Evolutionary conservation across 2,329 filamentous ascomycete species (phyloP).

Genomic region (Trichoderma sp.): DNA sequence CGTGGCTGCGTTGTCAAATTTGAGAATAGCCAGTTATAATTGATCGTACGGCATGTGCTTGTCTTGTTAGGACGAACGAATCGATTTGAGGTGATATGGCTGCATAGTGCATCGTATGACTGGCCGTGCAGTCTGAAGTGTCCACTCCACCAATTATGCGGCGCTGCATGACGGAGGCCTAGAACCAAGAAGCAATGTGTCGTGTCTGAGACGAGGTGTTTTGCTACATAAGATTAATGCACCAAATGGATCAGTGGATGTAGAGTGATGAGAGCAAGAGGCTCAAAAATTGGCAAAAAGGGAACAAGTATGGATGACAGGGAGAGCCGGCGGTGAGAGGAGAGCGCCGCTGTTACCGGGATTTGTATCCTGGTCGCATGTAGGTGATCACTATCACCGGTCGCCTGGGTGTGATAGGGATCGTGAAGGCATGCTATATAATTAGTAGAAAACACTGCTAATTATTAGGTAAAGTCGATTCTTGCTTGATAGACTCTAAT

Average conservation of each 20-base stretch:
- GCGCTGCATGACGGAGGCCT: not conserved
- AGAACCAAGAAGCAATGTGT: conserved; percentile 7
- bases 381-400: not conserved
- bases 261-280: not conserved
- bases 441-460: not conserved
- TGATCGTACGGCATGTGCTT: not conserved
- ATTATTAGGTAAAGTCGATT: not conserved
- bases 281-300: not conserved
- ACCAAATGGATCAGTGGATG: not conserved
- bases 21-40: not conserved
- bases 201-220: not conserved
- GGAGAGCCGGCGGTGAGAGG: conserved; percentile 27
- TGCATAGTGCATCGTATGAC: conserved; percentile 22
- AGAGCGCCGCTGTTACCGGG: conserved; percentile 4
- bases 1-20: not conserved
- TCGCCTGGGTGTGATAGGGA: conserved; percentile 1
- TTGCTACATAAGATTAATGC: not conserved
- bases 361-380: not conserved
- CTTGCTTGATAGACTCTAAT: too few species aligned
- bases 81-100: not conserved
- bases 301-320: conserved; percentile 18
- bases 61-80: not conserved
- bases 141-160: conserved; percentile 6
- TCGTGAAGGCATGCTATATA: not conserved
- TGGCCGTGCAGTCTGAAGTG: not conserved